These are phyloP conservation scores for Aspergillus coremiiformis DNA, from an alignment of 495 filamentous ascomycete genomes.

Conservation along the genomic window DNA sequence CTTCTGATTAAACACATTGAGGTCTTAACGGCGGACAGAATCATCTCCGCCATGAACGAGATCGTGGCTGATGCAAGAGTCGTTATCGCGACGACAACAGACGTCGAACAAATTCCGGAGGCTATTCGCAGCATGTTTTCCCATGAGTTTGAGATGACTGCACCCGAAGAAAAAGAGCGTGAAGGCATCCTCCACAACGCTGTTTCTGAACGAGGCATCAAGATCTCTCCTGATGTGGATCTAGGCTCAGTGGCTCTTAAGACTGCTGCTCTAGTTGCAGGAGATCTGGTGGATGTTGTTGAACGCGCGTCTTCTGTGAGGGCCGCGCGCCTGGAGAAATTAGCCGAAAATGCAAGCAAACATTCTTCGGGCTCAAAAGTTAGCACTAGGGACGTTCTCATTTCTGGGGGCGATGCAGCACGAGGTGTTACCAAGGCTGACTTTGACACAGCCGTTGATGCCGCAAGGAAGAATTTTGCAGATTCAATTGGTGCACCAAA, in stretches of 20 bases:
- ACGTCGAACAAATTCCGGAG: slow-evolving; percentile 88
- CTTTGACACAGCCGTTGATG: slow-evolving; percentile 85
- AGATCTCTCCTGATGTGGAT: slow-evolving; percentile 71
- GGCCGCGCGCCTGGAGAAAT: slow-evolving; percentile 59
- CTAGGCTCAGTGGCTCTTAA: slow-evolving; percentile 79
- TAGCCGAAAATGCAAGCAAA: slow-evolving; percentile 45
- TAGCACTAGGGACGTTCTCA: slow-evolving; percentile 69
- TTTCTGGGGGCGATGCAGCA: slow-evolving; percentile 80
- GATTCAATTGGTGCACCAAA: slow-evolving; percentile 96
- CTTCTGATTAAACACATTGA: slow-evolving; percentile 83
- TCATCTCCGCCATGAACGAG: slow-evolving; percentile 74
- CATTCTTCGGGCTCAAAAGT: slow-evolving; percentile 37
- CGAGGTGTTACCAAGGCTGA: slow-evolving; percentile 76
- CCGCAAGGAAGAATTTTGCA: slow-evolving; percentile 92
- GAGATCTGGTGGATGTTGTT: slow-evolving; percentile 89
- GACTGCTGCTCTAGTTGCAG: slow-evolving; percentile 91
- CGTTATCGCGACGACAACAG: slow-evolving; percentile 85
- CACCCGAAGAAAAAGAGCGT: slow-evolving; percentile 87
- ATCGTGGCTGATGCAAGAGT: slow-evolving; percentile 66
- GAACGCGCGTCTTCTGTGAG: slow-evolving; percentile 77
- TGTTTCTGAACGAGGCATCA: slow-evolving; percentile 63
- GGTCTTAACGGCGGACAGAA: slow-evolving; percentile 81
- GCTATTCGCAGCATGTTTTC: slow-evolving; percentile 85
- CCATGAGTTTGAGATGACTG: slow-evolving; percentile 89
- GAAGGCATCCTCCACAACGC: slow-evolving; percentile 77